Evolutionary conservation across 768 basidiomycete genomes (phyloP).

Genomic region (Sporobolomyces phaffii): DNA sequence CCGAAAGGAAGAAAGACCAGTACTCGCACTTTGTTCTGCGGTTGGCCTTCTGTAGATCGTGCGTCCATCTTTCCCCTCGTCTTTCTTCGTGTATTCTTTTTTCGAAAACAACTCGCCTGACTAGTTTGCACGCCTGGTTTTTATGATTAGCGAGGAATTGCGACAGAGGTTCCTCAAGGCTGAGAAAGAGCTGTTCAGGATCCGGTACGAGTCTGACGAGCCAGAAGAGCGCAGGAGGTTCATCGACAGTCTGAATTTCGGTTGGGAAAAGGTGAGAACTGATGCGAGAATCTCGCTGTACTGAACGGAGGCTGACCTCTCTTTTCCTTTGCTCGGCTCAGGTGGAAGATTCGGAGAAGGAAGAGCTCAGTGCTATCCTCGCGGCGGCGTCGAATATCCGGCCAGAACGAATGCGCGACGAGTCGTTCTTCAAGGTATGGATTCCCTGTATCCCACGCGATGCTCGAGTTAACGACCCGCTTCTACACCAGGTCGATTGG

Average conservation of each 20-base stretch:
- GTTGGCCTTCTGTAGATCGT: conserved; percentile 95
- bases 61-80: conserved; percentile 44
- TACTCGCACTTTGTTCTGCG: conserved; percentile 88
- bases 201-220: conserved; percentile 74
- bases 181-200: conserved; percentile 73
- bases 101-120: no score
- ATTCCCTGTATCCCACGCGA: not conserved
- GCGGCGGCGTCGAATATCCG: conserved; percentile 50
- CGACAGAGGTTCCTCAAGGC: conserved; percentile 80
- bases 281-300: no score
- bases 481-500: conserved; percentile 85
- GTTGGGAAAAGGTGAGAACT: conserved; percentile 46
- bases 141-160: conserved; percentile 89
- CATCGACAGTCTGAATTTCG: conserved; percentile 51
- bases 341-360: conserved; percentile 61
- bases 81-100: no score
- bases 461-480: no score
- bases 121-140: no score
- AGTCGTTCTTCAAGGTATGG: conserved; percentile 71
- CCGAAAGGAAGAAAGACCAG: conserved; percentile 73
- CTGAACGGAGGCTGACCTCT: no score
- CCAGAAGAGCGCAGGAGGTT: conserved; percentile 53
- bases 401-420: conserved; percentile 49
- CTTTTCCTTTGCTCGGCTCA: conserved; percentile 44
- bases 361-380: conserved; percentile 53